A percentile compares a stretch with the other conserved stretches of the same genome.
Evolutionary conservation across 768 basidiomycete species (phyloP).

Genomic region (Lepiota brunneoincarnata): DNA sequence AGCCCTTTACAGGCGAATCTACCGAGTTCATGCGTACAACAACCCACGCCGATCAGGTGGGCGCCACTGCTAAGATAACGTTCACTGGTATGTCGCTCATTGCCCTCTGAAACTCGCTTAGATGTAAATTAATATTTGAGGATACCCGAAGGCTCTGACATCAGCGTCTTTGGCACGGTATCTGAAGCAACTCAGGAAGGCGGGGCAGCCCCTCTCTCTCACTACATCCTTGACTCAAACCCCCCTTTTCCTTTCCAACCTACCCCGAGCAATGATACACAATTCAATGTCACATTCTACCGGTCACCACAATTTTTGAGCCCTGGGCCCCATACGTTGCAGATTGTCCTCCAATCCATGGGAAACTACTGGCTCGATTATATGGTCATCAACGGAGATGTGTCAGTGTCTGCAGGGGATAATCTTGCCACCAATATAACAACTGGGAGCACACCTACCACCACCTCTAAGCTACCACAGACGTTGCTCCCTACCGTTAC

Average conservation of each 20-base stretch:
- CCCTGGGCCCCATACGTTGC: neutral
- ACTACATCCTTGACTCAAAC: neutral
- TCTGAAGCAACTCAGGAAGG: neutral
- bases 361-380: slow-evolving; percentile 1
- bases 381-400: neutral
- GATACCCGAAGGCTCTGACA: neutral
- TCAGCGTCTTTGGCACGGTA: neutral
- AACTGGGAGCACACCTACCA: too few relatives aligned
- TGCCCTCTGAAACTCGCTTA: too few relatives aligned
- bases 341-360: neutral
- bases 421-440: too few relatives aligned
- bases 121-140: neutral
- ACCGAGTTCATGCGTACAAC: neutral
- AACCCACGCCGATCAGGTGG: neutral
- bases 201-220: neutral
- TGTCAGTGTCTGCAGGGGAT: too few relatives aligned
- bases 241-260: neutral
- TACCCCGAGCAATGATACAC: neutral
- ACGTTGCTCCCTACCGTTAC: too few relatives aligned
- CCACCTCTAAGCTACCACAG: too few relatives aligned
- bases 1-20: neutral
- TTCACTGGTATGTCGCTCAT: neutral
- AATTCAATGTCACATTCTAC: slow-evolving; percentile 2
- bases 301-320: neutral
- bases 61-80: neutral